Base-by-base conservation (phyloP, 2,329 filamentous ascomycete genomes). In the Exophiala aquamarina region DNA sequence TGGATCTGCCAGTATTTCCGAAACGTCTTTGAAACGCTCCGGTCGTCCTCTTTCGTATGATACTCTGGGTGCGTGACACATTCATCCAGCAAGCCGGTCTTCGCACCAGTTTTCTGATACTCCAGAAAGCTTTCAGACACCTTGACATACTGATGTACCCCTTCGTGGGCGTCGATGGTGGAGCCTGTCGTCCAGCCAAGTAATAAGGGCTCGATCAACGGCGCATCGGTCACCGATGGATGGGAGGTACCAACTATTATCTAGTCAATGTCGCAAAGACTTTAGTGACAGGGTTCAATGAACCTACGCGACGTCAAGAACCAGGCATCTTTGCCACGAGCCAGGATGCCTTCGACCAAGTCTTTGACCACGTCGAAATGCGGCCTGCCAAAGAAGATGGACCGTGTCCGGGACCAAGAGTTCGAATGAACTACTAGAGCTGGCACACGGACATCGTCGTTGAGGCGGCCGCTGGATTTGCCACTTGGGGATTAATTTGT, bases 151-250 rank as follows among this genome's bases (percentile, higher is more conserved):
- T 84, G 75, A 21, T 68, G 62, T 33, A 86, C 61, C 1, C 79
- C 82, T 47, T 79, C 72, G 34, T 69, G 70, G 1, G 76, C 76
- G 44, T 81, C 68, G n/a, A 84, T 73, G 1, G 70, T 76, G 0
- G 82, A 78, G 0, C 81, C 80, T 0, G 82, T 85, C 0, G 79
- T 79, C 68, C 79, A 77, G 46, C 77, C 74, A 35, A 86, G 69
- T 20, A 86, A 66, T 41, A 76, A 66, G 0, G 83, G 83, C 50
- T 84, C 76, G 6, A 87, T 73, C 2, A 86, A 68, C 0, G 83
- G 82, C 13, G 83, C 83, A 58, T 86, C 83, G 0, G 83, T 85
- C 15, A 84, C 78, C 8, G 76, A 80, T 0, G 83, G 81, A 57
- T 87, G 83, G 0, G 80, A 68, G 0, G 77, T 80, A 23, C 75